Conservation (phyloP, 2,329 filamentous ascomycete species). For the Aspergillus sp. region DNA sequence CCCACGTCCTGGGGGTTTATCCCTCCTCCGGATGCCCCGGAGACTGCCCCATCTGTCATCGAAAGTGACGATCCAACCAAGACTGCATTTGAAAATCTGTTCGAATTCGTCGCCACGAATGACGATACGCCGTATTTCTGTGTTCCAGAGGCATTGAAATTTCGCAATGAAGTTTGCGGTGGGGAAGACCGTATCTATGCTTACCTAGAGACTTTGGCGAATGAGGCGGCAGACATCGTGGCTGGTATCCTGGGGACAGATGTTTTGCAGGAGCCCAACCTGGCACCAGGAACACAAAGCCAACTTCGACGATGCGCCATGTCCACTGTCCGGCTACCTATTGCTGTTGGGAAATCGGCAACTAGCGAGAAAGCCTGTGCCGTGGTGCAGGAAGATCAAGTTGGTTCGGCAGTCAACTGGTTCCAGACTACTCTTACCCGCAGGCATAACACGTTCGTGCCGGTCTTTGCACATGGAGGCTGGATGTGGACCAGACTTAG, state of each 20-base stretch:
- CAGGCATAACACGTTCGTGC: background rate
- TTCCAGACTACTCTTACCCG: background rate
- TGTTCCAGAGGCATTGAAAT: background rate
- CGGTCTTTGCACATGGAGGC: background rate
- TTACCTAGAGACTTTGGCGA: background rate
- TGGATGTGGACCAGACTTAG: conserved; percentile 2
- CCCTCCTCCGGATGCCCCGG: background rate
- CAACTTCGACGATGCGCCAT: background rate
- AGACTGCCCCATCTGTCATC: background rate
- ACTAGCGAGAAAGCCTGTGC: background rate
- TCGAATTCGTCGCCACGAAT: conserved; percentile 1
- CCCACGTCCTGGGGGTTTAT: conserved; percentile 3
- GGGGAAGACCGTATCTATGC: background rate
- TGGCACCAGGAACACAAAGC: too few relatives aligned
- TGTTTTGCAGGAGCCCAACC: conserved; percentile 1
- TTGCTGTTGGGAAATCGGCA: background rate
- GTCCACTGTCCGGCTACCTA: conserved; percentile 1
- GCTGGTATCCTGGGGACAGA: conserved; percentile 1
- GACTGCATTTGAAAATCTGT: background rate
- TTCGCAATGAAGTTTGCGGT: conserved; percentile 1
- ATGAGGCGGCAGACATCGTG: background rate
- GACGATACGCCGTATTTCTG: conserved; percentile 1
- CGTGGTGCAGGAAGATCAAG: background rate
- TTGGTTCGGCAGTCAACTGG: background rate
- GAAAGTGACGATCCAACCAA: background rate